Conservation (phyloP, 2,329 filamentous ascomycete genomes). For the Aspergillus luchuensis region DNA sequence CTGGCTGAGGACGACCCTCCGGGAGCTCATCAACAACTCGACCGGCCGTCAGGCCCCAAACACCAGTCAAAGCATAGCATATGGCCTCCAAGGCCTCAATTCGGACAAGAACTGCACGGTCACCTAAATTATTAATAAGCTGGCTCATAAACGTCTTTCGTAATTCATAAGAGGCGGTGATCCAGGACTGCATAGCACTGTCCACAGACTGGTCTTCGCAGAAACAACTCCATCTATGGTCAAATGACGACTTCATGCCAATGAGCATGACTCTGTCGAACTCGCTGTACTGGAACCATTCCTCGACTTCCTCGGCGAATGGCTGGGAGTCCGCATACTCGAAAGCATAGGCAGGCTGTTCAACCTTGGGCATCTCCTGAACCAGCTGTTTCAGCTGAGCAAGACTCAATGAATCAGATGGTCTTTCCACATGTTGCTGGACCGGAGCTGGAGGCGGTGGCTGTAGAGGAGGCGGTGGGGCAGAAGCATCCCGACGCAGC, state of each 20-base stretch:
- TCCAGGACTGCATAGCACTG: constrained; percentile 60
- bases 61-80: constrained; percentile 63
- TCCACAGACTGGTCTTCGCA: constrained; percentile 36
- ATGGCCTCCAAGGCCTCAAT: constrained; percentile 50
- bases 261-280: constrained; percentile 80
- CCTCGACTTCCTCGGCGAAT: constrained; percentile 86
- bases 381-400: constrained; percentile 73
- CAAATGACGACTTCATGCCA: constrained; percentile 73
- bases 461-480: constrained; percentile 47
- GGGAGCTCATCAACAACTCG: constrained; percentile 34
- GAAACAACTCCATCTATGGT: constrained; percentile 70
- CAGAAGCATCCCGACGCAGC: constrained; percentile 38
- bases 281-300: constrained; percentile 94
- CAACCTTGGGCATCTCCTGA: constrained; percentile 69
- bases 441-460: constrained; percentile 51
- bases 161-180: constrained; percentile 60
- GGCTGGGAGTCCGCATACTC: constrained; percentile 71
- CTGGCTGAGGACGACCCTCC: constrained; percentile 37
- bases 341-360: constrained; percentile 81
- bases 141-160: constrained; percentile 45
- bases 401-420: constrained; percentile 72
- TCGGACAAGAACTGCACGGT: constrained; percentile 44
- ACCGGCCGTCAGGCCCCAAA: constrained; percentile 70
- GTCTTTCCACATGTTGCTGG: constrained; percentile 38
- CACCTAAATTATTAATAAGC: constrained; percentile 40